These are phyloP conservation scores for Maudiozyma serrabonitensis DNA, from an alignment of 805 yeast genomes.

Conservation along the genomic window DNA sequence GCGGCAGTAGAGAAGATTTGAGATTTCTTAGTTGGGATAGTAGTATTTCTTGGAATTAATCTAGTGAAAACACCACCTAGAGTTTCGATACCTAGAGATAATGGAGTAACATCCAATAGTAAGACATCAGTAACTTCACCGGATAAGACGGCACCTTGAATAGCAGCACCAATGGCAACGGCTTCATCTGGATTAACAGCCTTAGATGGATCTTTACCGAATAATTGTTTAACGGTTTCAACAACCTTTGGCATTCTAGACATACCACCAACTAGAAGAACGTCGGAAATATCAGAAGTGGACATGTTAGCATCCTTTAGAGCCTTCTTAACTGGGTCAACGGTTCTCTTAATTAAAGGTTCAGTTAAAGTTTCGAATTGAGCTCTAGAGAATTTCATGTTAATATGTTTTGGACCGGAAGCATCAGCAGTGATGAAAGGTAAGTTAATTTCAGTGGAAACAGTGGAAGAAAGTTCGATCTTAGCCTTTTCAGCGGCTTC, in stretches of 20 bases:
- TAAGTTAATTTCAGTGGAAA: slow-evolving; percentile 56
- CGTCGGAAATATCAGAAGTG: slow-evolving; percentile 63
- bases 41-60: slow-evolving; percentile 80
- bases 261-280: slow-evolving; percentile 80
- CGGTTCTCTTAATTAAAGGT: slow-evolving; percentile 58
- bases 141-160: slow-evolving; percentile 92
- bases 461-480: slow-evolving; percentile 66
- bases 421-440: slow-evolving; percentile 84
- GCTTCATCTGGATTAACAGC: slow-evolving; percentile 94
- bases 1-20: slow-evolving; percentile 95
- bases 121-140: slow-evolving; percentile 93
- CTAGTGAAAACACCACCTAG: slow-evolving; percentile 96
- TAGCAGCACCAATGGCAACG: slow-evolving; percentile 94
- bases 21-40: slow-evolving; percentile 93
- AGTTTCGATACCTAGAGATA: slow-evolving; percentile 91
- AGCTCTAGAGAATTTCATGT: slow-evolving; percentile 57
- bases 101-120: slow-evolving; percentile 78
- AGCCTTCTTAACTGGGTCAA: slow-evolving; percentile 71
- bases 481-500: slow-evolving; percentile 79
- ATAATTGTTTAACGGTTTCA: slow-evolving; percentile 57
- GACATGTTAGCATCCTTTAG: slow-evolving; percentile 64
- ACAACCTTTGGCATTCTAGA: slow-evolving; percentile 81
- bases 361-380: slow-evolving; percentile 62
- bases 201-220: slow-evolving; percentile 78
- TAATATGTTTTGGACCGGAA: slow-evolving; percentile 58